Conservation (phyloP, 148 eudicot species). For the Tetragonia tetragonoides region DNA sequence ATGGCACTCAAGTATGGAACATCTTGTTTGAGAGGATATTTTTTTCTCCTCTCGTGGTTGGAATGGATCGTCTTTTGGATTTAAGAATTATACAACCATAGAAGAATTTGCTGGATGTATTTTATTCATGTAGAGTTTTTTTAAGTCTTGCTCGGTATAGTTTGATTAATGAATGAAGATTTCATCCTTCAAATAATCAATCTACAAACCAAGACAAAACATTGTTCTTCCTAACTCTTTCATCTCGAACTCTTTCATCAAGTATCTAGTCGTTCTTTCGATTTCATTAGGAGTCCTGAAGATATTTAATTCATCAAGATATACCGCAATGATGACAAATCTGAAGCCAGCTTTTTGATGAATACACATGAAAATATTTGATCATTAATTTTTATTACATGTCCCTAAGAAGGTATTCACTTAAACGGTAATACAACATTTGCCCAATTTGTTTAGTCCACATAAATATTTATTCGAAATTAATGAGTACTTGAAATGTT, state of each 20-base stretch:
- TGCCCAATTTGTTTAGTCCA: background rate
- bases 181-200: background rate
- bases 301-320: slow-evolving; percentile 4
- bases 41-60: background rate
- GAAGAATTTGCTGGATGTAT: background rate
- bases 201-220: background rate
- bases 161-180: background rate
- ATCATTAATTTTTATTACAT: background rate
- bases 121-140: background rate
- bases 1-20: background rate
- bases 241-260: background rate
- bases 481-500: background rate
- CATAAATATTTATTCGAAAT: background rate
- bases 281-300: background rate
- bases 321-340: background rate
- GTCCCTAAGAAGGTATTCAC: background rate
- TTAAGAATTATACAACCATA: background rate
- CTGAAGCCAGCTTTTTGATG: background rate
- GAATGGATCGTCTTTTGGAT: background rate
- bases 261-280: background rate
- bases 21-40: no score
- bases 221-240: background rate
- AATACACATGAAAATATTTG: background rate
- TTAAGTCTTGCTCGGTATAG: background rate
- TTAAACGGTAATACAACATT: background rate